These are phyloP conservation scores for Verbena officinalis DNA, from an alignment of 257 asterid genomes.

Conservation along the genomic window DNA sequence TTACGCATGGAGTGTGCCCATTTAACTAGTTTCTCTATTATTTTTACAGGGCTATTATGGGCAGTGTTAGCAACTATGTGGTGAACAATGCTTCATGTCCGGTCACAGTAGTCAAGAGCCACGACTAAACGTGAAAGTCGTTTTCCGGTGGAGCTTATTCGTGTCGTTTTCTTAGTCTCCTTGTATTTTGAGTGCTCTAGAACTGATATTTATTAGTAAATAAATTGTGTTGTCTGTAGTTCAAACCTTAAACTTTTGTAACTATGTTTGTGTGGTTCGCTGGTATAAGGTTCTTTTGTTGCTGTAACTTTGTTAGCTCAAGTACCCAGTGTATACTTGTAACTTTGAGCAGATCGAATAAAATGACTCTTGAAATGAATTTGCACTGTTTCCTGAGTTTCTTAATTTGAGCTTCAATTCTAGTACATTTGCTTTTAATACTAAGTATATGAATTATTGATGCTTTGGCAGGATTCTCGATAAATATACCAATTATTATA, in stretches of 20 bases:
- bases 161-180: slow-evolving; percentile 16
- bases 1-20: too few species aligned
- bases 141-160: slow-evolving; percentile 13
- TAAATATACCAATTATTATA: too few species aligned
- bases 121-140: slow-evolving; percentile 34
- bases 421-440: not conserved
- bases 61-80: slow-evolving; percentile 87
- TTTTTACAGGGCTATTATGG: slow-evolving; percentile 80
- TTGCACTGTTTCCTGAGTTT: not conserved
- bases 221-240: slow-evolving; percentile 19
- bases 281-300: not conserved
- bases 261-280: slow-evolving; percentile 16
- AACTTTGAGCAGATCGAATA: slow-evolving; percentile 18
- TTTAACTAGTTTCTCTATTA: too few species aligned
- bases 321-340: not conserved
- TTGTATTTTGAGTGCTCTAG: not conserved
- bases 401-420: not conserved
- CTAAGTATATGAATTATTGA: too few species aligned
- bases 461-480: too few species aligned
- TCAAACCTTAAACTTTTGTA: slow-evolving; percentile 16
- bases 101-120: slow-evolving; percentile 78
- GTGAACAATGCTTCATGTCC: slow-evolving; percentile 86
- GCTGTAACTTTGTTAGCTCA: slow-evolving; percentile 17
- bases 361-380: slow-evolving; percentile 7
- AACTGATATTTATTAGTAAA: not conserved